phyloP scores from a whole-genome alignment of 2,329 filamentous ascomycete species.

The Nakataea oryzae region DNA sequence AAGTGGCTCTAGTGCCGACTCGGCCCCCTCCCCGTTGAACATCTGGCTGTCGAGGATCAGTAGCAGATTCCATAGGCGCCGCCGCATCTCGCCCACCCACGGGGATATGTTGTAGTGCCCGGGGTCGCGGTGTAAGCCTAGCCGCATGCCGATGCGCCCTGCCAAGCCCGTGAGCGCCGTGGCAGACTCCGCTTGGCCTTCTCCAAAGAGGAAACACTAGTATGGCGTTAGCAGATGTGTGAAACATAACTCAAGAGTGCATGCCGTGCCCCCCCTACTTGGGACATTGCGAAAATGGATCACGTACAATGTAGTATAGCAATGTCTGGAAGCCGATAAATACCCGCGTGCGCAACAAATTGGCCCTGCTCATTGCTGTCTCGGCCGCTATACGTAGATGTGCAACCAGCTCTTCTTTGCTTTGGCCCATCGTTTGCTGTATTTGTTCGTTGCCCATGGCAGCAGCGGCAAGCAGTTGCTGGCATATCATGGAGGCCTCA shows the following conservation, averaged over 20 bases:
- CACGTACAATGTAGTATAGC: not conserved
- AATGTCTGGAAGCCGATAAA: not conserved
- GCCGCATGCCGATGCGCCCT: not conserved
- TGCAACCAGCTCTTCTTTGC: not conserved
- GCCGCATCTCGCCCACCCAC: not conserved
- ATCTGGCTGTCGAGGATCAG: conserved; percentile 1
- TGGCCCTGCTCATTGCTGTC: not conserved
- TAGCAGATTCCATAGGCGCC: not conserved
- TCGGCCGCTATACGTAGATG: not conserved
- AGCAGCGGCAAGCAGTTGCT: not conserved
- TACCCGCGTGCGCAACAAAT: not conserved
- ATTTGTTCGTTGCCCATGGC: not conserved
- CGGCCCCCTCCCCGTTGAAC: conserved; percentile 1
- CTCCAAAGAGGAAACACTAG: not conserved
- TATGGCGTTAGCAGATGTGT: not conserved
- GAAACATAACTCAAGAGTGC: not conserved
- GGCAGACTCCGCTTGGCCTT: not conserved
- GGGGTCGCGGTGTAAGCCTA: not conserved
- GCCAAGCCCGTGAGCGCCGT: not conserved
- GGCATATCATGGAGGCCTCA: not conserved
- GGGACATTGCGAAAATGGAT: no score
- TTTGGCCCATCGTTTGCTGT: not conserved
- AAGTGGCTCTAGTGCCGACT: not conserved
- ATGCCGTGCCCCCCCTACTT: no score
- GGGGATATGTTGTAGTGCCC: not conserved